phyloP scores from a whole-genome alignment of 2,329 filamentous ascomycete species.

The Ramularia collo-cygni region DNA sequence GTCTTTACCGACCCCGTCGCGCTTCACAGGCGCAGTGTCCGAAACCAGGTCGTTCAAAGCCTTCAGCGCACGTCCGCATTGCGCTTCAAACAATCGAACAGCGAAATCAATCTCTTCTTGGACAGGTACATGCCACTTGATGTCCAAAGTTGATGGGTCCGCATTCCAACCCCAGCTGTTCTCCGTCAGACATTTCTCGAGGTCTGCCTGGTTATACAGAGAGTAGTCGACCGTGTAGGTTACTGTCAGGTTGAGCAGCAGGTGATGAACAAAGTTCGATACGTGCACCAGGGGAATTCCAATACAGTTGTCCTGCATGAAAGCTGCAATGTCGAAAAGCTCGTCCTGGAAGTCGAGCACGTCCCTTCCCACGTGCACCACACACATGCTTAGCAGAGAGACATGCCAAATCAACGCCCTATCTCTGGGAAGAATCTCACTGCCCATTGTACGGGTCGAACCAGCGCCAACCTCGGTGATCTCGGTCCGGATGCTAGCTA shows the following conservation, averaged over 20 bases:
- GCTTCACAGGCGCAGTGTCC: constrained; percentile 71
- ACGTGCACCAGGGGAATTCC: constrained; percentile 92
- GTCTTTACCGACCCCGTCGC: constrained; percentile 93
- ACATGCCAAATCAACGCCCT: constrained; percentile 93
- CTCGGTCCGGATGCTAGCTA: constrained; percentile 87
- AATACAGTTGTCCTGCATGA: constrained; percentile 94
- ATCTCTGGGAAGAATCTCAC: constrained; percentile 87
- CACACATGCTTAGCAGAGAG: constrained; percentile 95
- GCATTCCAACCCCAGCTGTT: constrained; percentile 80
- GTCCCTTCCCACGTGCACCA: constrained; percentile 88
- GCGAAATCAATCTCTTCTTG: constrained; percentile 80
- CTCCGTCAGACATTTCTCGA: constrained; percentile 64
- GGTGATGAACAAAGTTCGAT: constrained; percentile 95
- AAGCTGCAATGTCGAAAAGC: constrained; percentile 81
- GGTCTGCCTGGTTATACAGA: constrained; percentile 72
- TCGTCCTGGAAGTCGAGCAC: constrained; percentile 85
- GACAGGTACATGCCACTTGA: constrained; percentile 85
- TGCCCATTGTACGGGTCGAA: constrained; percentile 86
- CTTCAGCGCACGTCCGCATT: constrained; percentile 68
- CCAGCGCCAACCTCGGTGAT: constrained; percentile 96
- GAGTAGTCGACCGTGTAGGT: constrained; percentile 89
- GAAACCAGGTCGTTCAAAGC: constrained; percentile 74
- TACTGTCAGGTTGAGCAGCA: constrained; percentile 87
- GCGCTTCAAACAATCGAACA: constrained; percentile 77
- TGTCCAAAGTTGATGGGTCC: constrained; percentile 66